Conservation (phyloP, 352 stramenopile genomes). For the Phytophthora cactorum region DNA sequence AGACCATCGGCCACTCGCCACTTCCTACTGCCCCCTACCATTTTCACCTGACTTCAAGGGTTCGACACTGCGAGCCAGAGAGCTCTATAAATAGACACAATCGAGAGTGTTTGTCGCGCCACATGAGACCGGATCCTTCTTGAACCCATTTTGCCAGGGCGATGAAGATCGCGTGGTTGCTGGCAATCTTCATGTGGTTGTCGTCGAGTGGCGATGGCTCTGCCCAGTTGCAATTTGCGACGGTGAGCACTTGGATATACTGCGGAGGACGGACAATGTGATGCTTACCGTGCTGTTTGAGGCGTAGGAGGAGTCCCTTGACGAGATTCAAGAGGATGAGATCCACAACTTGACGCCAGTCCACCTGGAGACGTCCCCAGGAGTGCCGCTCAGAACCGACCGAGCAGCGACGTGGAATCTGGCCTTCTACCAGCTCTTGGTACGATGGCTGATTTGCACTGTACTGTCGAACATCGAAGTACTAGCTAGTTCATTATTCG, state of each 20-base stretch:
- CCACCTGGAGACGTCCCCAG: conserved; percentile 14
- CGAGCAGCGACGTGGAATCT: conserved; percentile 13
- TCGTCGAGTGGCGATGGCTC: conserved; percentile 4
- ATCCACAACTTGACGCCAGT: conserved; percentile 12
- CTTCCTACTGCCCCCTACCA: neutral
- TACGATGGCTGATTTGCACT: conserved; percentile 7
- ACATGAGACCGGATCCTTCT: conserved; percentile 4
- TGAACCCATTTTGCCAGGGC: neutral
- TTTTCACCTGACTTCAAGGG: conserved; percentile 3
- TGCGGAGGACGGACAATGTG: neutral
- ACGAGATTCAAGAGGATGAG: conserved; percentile 29
- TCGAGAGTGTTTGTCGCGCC: conserved; percentile 2
- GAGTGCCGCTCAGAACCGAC: neutral
- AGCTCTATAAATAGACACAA: conserved; percentile 27
- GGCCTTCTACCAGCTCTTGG: conserved; percentile 21
- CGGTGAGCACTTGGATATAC: conserved; percentile 12
- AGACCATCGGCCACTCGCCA: neutral
- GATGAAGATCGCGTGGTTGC: conserved; percentile 32
- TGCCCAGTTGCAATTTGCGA: conserved; percentile 20
- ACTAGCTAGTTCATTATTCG: too few relatives aligned
- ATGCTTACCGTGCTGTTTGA: conserved; percentile 4
- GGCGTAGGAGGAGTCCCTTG: conserved; percentile 27
- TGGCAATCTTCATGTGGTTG: conserved; percentile 10
- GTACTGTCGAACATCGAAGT: neutral
- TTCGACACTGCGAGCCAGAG: neutral